These are phyloP conservation scores for Scutellaria baicalensis DNA, from an alignment of 257 asterid genomes.

Conservation along the genomic window DNA sequence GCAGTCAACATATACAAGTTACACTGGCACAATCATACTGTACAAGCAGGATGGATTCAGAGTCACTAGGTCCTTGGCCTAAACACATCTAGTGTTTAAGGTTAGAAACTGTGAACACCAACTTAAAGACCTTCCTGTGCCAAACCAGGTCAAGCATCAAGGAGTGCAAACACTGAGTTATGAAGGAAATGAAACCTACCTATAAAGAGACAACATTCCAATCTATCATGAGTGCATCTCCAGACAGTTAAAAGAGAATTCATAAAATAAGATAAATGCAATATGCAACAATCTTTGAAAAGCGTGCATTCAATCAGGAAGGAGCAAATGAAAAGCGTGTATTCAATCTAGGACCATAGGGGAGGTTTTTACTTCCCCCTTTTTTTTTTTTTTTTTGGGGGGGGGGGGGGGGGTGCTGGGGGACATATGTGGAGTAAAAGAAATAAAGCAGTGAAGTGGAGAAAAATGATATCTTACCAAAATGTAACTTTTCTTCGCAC, in stretches of 20 bases:
- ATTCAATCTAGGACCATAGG: not conserved
- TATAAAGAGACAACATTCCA: not conserved
- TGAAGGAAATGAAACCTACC: not conserved
- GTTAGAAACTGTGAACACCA: not conserved
- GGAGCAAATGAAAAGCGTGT: not conserved
- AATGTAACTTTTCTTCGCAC: constrained; percentile 86
- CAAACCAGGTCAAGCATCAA: not conserved
- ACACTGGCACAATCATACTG: not conserved
- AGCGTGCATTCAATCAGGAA: not conserved
- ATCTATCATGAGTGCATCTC: not conserved
- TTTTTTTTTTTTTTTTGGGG: too few relatives aligned
- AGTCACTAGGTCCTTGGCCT: constrained; percentile 1
- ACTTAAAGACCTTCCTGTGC: not conserved
- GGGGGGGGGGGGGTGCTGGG: not conserved
- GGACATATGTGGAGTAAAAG: not conserved
- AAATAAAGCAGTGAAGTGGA: not conserved
- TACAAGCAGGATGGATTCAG: not conserved
- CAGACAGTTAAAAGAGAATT: not conserved
- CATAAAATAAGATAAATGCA: not conserved
- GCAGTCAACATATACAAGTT: not conserved
- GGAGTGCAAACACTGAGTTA: not conserved
- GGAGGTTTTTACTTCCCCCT: too few relatives aligned
- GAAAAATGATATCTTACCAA: constrained; percentile 45
- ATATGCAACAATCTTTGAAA: constrained; percentile 3
- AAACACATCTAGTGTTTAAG: not conserved